Evolutionary conservation across 352 stramenopile species (phyloP).

Genomic region (Phytophthora kernoviae): DNA sequence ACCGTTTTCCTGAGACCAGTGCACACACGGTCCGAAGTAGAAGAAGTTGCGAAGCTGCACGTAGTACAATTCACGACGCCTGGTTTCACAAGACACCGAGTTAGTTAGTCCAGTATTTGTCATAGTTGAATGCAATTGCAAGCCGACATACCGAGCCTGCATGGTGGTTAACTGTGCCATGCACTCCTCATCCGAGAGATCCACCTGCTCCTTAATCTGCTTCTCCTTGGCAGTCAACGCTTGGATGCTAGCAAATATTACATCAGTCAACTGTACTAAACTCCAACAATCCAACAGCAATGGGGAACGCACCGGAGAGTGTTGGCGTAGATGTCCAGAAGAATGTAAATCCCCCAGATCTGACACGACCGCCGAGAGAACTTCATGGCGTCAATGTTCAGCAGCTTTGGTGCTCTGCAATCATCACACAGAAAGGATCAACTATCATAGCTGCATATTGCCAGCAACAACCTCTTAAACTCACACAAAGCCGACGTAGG

Average conservation of each 20-base stretch:
- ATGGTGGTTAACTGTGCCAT: conserved; percentile 47
- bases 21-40: conserved; percentile 78
- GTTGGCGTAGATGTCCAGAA: conserved; percentile 82
- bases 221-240: conserved; percentile 66
- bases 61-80: conserved; percentile 77
- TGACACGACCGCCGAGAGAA: conserved; percentile 74
- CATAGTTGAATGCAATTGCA: background rate
- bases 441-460: background rate
- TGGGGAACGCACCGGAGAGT: conserved; percentile 53
- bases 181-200: conserved; percentile 62
- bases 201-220: conserved; percentile 49
- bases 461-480: conserved; percentile 19
- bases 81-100: conserved; percentile 22
- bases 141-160: conserved; percentile 40
- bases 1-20: conserved; percentile 79
- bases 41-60: conserved; percentile 83
- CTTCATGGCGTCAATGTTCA: conserved; percentile 75
- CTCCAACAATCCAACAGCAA: background rate
- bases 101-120: conserved; percentile 4
- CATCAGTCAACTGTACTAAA: background rate
- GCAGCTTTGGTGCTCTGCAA: conserved; percentile 69
- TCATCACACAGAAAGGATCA: conserved; percentile 7
- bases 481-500: conserved; percentile 85
- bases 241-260: conserved; percentile 48
- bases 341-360: conserved; percentile 75